Conservation (phyloP, 2,329 filamentous ascomycete species). For the Apiospora hydei region DNA sequence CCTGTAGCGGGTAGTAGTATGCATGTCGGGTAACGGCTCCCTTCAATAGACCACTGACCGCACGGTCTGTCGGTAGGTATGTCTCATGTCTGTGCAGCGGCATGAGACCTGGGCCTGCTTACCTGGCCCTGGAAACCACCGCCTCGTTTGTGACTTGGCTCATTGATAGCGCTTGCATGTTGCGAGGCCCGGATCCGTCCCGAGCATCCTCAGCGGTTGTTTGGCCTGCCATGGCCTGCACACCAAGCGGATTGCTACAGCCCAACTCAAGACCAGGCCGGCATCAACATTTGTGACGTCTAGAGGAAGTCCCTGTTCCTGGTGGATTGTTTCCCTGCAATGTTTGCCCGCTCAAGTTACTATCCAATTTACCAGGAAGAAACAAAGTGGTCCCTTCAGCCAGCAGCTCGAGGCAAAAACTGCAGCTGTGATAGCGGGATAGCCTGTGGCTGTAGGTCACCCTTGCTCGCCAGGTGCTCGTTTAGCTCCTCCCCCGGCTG, state of each 20-base stretch:
- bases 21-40: neutral
- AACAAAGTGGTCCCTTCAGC: neutral
- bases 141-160: neutral
- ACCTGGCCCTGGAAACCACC: neutral
- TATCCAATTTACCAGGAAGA: no score
- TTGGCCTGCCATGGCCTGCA: neutral
- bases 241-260: neutral
- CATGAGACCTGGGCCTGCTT: neutral
- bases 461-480: constrained; percentile 23
- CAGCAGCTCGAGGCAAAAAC: neutral
- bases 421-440: constrained; percentile 14
- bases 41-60: neutral
- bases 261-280: neutral
- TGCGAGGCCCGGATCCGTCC: neutral
- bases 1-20: neutral
- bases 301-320: neutral
- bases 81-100: neutral
- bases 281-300: neutral
- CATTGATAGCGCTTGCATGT: neutral
- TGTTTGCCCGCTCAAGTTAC: neutral
- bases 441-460: constrained; percentile 23
- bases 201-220: neutral
- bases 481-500: constrained; percentile 24
- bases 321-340: neutral
- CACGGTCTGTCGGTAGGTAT: neutral